Evolutionary conservation across 169 alveolate genomes (phyloP).

Genomic region (Pseudocohnilembus persalinus): DNA sequence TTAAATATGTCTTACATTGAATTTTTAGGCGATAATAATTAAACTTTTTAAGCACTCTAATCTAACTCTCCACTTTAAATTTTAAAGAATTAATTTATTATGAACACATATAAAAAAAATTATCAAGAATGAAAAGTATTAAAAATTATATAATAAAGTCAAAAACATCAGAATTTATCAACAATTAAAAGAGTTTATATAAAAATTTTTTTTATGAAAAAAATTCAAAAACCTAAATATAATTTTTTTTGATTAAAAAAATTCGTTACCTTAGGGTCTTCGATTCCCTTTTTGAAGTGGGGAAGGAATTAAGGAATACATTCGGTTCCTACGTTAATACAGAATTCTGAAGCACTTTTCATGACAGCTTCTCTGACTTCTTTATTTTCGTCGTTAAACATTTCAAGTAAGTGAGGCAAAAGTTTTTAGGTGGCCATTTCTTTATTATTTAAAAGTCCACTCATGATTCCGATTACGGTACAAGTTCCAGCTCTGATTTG

Average conservation of each 20-base stretch:
- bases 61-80: constrained; percentile 75
- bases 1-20: constrained; percentile 42
- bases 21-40: constrained; percentile 50
- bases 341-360: constrained; percentile 60
- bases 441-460: constrained; percentile 52
- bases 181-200: too few species aligned
- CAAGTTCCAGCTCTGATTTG: constrained; percentile 65
- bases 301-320: constrained; percentile 39
- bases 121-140: too few species aligned
- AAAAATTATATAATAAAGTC: too few species aligned
- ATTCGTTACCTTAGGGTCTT: constrained; percentile 47
- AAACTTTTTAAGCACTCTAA: constrained; percentile 52
- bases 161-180: too few species aligned
- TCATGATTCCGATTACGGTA: constrained; percentile 63
- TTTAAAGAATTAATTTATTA: too few species aligned
- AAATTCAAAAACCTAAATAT: too few species aligned
- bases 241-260: too few species aligned
- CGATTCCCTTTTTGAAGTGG: constrained; percentile 40
- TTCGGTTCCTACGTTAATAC: constrained; percentile 69
- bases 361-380: constrained; percentile 69
- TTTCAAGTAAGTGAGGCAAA: constrained; percentile 52
- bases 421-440: constrained; percentile 58
- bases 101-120: too few species aligned
- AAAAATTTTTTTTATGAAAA: too few species aligned
- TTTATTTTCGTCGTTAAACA: constrained; percentile 70